A percentile compares a stretch with the other conserved stretches of the same genome.
Conservation (phyloP, 129 eudicot species). For the Flaveria brownii region DNA sequence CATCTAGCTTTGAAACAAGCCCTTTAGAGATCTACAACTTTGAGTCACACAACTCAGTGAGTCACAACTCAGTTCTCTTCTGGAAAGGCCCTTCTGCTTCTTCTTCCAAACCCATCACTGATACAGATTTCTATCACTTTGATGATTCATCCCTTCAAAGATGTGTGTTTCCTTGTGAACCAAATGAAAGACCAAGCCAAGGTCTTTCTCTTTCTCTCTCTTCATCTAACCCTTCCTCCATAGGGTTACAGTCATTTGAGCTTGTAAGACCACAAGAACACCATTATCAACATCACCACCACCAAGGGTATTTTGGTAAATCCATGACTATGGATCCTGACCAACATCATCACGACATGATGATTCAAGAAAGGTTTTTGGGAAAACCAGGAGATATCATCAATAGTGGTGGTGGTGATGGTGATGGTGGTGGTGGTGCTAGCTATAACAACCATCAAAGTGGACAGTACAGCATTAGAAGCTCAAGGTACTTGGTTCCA, state of each 20-base stretch:
- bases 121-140: slow-evolving; percentile 49
- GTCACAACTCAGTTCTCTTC: slow-evolving; percentile 39
- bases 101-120: slow-evolving; percentile 41
- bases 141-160: slow-evolving; percentile 64
- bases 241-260: slow-evolving; percentile 73
- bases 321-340: slow-evolving; percentile 39
- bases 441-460: slow-evolving; percentile 39
- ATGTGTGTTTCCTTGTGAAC: slow-evolving; percentile 71
- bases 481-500: slow-evolving; percentile 75
- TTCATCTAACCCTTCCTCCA: slow-evolving; percentile 66
- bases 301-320: slow-evolving; percentile 51
- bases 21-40: slow-evolving; percentile 68
- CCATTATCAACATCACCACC: slow-evolving; percentile 28
- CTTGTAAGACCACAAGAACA: slow-evolving; percentile 48
- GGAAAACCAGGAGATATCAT: slow-evolving; percentile 32
- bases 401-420: slow-evolving; percentile 17
- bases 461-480: slow-evolving; percentile 48
- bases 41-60: slow-evolving; percentile 45
- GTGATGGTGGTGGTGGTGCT: slow-evolving; percentile 9
- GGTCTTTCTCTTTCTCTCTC: slow-evolving; percentile 81
- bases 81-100: slow-evolving; percentile 46
- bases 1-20: slow-evolving; percentile 40
- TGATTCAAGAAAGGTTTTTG: slow-evolving; percentile 36
- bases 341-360: slow-evolving; percentile 49
- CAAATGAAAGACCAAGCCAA: slow-evolving; percentile 78